These are phyloP conservation scores for Globisporangium mamillatum DNA, from an alignment of 352 stramenopile species.

Conservation along the genomic window DNA sequence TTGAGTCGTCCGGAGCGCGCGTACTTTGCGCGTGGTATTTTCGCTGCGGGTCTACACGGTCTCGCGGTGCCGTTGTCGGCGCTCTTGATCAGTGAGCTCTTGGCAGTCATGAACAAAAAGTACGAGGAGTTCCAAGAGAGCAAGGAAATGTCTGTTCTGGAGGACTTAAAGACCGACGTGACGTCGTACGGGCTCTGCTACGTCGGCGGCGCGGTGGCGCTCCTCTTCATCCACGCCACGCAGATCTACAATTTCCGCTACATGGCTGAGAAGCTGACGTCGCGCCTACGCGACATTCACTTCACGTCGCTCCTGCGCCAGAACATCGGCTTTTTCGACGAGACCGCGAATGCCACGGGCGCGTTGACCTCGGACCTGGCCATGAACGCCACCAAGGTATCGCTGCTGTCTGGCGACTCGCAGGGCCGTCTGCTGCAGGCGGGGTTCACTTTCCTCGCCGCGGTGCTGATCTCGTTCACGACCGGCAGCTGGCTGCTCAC, in stretches of 20 bases:
- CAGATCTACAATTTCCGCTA: slow-evolving; percentile 37
- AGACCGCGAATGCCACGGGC: slow-evolving; percentile 39
- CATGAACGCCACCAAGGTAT: slow-evolving; percentile 43
- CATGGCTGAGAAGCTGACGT: slow-evolving; percentile 47
- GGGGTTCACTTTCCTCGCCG: slow-evolving; percentile 32
- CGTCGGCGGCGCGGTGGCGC: slow-evolving; percentile 26
- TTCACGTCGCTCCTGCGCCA: slow-evolving; percentile 46
- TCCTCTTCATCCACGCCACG: slow-evolving; percentile 29
- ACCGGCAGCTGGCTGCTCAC: slow-evolving; percentile 21
- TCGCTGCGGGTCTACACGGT: slow-evolving; percentile 31
- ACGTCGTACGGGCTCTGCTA: slow-evolving; percentile 29
- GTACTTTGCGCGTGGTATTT: slow-evolving; percentile 29
- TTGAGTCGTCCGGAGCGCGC: slow-evolving; percentile 31
- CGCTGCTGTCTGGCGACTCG: slow-evolving; percentile 34
- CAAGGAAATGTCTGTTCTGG: slow-evolving; percentile 17
- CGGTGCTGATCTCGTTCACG: slow-evolving; percentile 18
- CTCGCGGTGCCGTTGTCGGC: slow-evolving; percentile 28
- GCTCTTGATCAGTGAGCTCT: slow-evolving; percentile 24
- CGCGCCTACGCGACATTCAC: slow-evolving; percentile 41
- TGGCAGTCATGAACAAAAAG: slow-evolving; percentile 23
- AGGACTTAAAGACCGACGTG: slow-evolving; percentile 27
- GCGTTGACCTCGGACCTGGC: slow-evolving; percentile 51
- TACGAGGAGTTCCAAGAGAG: slow-evolving; percentile 27
- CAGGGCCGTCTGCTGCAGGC: slow-evolving; percentile 49
- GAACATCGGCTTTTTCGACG: slow-evolving; percentile 73